Base-by-base conservation (phyloP, 1,139 yeast genomes). In the Hemisphaericaspora xylanilytica region DNA sequence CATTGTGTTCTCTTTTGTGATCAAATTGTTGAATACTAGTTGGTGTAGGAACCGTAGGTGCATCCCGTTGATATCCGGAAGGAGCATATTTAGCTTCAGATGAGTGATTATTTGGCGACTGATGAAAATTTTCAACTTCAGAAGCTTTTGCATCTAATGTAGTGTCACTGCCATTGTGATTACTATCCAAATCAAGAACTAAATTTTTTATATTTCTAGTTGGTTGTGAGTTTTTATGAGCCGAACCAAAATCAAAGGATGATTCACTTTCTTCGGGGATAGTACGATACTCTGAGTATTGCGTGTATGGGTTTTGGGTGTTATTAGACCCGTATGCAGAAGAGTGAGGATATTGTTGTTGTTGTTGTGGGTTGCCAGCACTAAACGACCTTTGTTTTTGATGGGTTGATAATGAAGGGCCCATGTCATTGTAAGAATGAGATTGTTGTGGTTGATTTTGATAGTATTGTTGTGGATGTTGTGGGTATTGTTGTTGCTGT, bases 191-290 rank as follows among this genome's bases (percentile, higher is more conserved):
- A 40, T 61, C 53, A 32, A 65, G 56, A 10, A 53, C 59, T 37
- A 67, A 55, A 38, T 63, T 63, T 53, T 62, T 65, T 37, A 54
- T 47, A 46, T 67, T 67, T 43, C 55, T 61, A 11, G 42, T 38
- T 24, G 43, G 38, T n/a, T 31, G 34, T 1, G 45, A 15, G 6
- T 25, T 25, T 21, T 37, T 36, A 9, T 29, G 24, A 5, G 32
- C 9, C 5, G 24, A 29, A 18, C 43, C 38, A 28, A 34, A 28
- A 28, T 37, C 41, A 26, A 37, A 37, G 22, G 17, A 24, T 4
- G 36, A 4, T 22, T 22, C 32, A 22, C 8, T n/a, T 21, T 32
- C 28, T 22, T 32, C 35, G 9, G 33, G 33, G 17, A 31, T 32
- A 13, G 21, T 16, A n/a, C 21, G 20, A 13, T 32, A 32, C 13